A percentile compares a stretch with the other conserved stretches of the same genome.
Evolutionary conservation across 1,284 basidiomycete genomes (phyloP).

Genomic region (Jaminaea rosea): DNA sequence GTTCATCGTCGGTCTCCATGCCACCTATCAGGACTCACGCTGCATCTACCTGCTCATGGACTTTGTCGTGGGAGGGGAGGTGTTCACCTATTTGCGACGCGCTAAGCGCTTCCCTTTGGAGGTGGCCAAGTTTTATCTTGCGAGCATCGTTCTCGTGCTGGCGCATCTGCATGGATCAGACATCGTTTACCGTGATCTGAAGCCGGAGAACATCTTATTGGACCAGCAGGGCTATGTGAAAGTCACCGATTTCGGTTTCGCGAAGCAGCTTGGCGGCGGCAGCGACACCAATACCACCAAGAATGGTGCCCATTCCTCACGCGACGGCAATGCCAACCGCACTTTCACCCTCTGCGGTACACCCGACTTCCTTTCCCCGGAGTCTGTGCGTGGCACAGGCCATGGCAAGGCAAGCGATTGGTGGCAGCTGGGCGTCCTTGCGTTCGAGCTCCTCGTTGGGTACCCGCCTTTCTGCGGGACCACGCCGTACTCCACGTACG

Average conservation of each 20-base stretch:
- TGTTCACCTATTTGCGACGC: constrained; percentile 51
- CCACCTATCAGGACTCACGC: constrained; percentile 49
- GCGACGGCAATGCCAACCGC: too few relatives aligned
- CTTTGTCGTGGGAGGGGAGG: constrained; percentile 53
- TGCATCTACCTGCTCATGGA: constrained; percentile 55
- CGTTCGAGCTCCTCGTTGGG: constrained; percentile 51
- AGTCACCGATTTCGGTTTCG: constrained; percentile 53
- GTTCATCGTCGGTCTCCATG: constrained; percentile 35
- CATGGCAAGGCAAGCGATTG: constrained; percentile 53
- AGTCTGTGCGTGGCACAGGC: constrained; percentile 48
- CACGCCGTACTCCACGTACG: constrained; percentile 33
- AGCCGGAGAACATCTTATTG: constrained; percentile 53
- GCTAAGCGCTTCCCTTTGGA: constrained; percentile 51
- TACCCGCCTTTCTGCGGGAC: constrained; percentile 13
- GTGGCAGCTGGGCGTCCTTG: constrained; percentile 53
- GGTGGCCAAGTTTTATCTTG: constrained; percentile 53
- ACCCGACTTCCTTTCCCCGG: constrained; percentile 38
- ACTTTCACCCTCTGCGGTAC: constrained; percentile 51
- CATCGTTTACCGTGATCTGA: constrained; percentile 53
- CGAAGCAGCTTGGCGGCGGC: constrained; percentile 50
- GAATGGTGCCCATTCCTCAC: too few relatives aligned
- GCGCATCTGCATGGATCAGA: constrained; percentile 34
- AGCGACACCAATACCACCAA: too few relatives aligned
- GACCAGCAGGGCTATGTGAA: constrained; percentile 49
- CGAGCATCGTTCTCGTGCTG: constrained; percentile 52